A percentile compares a stretch with the other conserved stretches of the same genome.
phyloP scores from a whole-genome alignment of 2,329 filamentous ascomycete species.

The Colletotrichum lentis region DNA sequence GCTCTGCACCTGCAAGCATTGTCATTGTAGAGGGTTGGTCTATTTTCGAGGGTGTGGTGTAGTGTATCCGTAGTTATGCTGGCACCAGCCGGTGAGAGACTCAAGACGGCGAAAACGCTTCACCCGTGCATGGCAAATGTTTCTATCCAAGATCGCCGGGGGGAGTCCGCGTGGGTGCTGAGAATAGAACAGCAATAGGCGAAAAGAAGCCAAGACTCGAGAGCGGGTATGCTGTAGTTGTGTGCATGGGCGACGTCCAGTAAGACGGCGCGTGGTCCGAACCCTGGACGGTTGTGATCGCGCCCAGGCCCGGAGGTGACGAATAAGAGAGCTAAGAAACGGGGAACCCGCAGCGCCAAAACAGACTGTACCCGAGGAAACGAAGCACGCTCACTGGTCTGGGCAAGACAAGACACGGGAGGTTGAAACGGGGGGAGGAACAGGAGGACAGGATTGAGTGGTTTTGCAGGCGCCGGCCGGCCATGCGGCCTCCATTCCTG shows the following conservation, averaged over 20 bases:
- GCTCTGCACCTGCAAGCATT: constrained; percentile 22
- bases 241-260: constrained; percentile 8
- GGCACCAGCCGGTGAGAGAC: background rate
- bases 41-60: constrained; percentile 24
- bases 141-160: constrained; percentile 28
- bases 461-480: constrained; percentile 37
- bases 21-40: background rate
- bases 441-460: constrained; percentile 16
- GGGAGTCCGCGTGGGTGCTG: constrained; percentile 10
- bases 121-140: background rate
- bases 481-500: background rate
- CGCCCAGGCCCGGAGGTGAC: constrained; percentile 1
- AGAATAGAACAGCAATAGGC: constrained; percentile 6
- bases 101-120: constrained; percentile 11
- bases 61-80: constrained; percentile 1
- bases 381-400: constrained; percentile 6
- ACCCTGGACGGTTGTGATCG: constrained; percentile 18
- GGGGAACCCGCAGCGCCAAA: constrained; percentile 32
- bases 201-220: constrained; percentile 12
- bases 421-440: constrained; percentile 13
- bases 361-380: constrained; percentile 9
- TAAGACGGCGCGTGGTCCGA: constrained; percentile 1
- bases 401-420: constrained; percentile 8
- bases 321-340: background rate
- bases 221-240: constrained; percentile 9